Evolutionary conservation across 2,329 filamentous ascomycete species (phyloP), one percentile per base, ranked within the genome.

Genomic region (Penicillium sp.): DNA sequence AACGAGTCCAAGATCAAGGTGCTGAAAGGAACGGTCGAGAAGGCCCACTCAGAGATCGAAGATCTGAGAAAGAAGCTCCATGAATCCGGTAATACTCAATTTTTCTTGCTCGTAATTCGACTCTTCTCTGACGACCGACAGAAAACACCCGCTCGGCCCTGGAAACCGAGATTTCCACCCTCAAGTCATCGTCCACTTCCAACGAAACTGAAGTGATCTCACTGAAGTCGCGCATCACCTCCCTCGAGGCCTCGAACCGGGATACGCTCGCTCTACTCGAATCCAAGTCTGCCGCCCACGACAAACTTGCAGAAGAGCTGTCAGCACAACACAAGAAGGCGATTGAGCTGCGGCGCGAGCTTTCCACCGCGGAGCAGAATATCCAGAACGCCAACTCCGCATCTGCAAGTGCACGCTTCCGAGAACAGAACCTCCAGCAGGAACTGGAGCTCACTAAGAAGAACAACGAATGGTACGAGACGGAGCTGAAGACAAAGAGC

Each of bases 381-480:
- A 82, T 90, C 15, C 92, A 97, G 67, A 80, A 84, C 38, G 84
- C 90, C 23, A 88, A 91, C 66, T 88, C 88, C 24, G 82, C 87
- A 23, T 83, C 87, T 2, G 89, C 85, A 35, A 89, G 83, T 50
- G 84, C 90, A 54, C 95, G 90, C 62, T 96, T 95, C 75, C 86
- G 88, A 56, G 90, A 96, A 68, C 89, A 96, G 65, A 87, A 84
- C 27, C 76, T 97, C 10, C 85, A 93, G 69, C 91, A 96, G 68
- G 91, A 97, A 68, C 79, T 97, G 31, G 89, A 95, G 37, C 78
- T 95, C 48, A 83, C 92, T 15, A 90, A 89, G 67, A 87, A 87
- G 63, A 95, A 90, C 73, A 88, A 89, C 57, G 92, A 97, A 61
- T 98, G 90, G 88, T 86, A 93, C 48, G 89, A 96, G 65, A 84